Percentiles rank a stretch among this genome's conserved stretches.
Conservation (phyloP, 306 rosid species). For the Dryas octopetala region DNA sequence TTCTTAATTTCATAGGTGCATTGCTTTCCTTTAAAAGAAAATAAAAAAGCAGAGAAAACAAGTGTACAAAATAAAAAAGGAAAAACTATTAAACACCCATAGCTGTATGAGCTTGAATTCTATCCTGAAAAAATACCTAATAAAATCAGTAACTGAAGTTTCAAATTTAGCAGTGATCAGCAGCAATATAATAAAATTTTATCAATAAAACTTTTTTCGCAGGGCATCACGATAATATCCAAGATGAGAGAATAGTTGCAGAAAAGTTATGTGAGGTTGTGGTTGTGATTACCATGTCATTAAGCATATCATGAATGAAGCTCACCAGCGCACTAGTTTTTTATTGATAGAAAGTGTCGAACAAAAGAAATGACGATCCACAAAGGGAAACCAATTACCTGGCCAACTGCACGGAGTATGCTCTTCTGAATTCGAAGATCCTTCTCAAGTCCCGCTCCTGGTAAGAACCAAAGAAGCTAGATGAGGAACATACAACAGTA, state of each 20-base stretch:
- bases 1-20: not conserved
- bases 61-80: not conserved
- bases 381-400: constrained; percentile 44
- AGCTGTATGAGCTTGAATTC: not conserved
- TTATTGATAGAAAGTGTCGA: not conserved
- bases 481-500: constrained; percentile 22
- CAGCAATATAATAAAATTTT: not conserved
- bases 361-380: constrained; percentile 3
- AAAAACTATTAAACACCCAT: not conserved
- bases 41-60: not conserved
- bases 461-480: constrained; percentile 32
- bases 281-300: not conserved
- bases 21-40: not conserved
- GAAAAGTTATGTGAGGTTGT: not conserved
- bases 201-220: not conserved
- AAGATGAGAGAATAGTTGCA: not conserved
- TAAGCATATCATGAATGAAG: constrained; percentile 11
- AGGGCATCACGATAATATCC: not conserved
- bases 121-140: not conserved
- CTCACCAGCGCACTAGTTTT: constrained; percentile 12
- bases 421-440: constrained; percentile 89
- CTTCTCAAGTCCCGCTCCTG: constrained; percentile 84
- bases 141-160: not conserved
- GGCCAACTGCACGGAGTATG: constrained; percentile 77
- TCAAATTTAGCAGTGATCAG: not conserved